Percentiles rank a stretch among this genome's conserved stretches.
These are phyloP conservation scores for Puya raimondii DNA, from an alignment of 176 grass and related monocot genomes.

Conservation along the genomic window DNA sequence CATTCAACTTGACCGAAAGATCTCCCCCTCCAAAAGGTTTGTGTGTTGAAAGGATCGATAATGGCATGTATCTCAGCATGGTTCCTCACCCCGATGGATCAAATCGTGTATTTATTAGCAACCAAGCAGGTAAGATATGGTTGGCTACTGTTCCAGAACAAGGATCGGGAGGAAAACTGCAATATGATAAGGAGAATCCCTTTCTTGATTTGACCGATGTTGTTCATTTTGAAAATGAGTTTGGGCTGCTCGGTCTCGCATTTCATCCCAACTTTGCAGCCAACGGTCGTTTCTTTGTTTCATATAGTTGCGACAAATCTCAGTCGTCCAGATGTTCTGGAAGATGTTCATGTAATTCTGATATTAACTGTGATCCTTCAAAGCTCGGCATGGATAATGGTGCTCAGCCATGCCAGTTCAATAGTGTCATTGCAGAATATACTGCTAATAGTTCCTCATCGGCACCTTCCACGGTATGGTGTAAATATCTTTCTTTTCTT, in stretches of 20 bases:
- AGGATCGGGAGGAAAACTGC: slow-evolving; percentile 29
- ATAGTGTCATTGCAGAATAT: slow-evolving; percentile 76
- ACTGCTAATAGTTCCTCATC: slow-evolving; percentile 50
- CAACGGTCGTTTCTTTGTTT: slow-evolving; percentile 87
- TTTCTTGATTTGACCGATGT: slow-evolving; percentile 85
- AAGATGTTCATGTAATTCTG: slow-evolving; percentile 85
- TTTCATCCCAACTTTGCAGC: slow-evolving; percentile 68
- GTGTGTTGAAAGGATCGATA: slow-evolving; percentile 78
- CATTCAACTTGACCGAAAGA: slow-evolving; percentile 29
- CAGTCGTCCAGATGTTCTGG: slow-evolving; percentile 48
- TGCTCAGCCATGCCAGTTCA: slow-evolving; percentile 62
- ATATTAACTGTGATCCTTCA: slow-evolving; percentile 65
- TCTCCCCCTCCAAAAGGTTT: slow-evolving; percentile 44
- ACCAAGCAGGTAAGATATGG: slow-evolving; percentile 7
- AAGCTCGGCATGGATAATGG: slow-evolving; percentile 45
- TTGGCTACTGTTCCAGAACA: slow-evolving; percentile 52
- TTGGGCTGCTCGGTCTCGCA: slow-evolving; percentile 55
- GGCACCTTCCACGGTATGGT: slow-evolving; percentile 39
- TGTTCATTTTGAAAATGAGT: slow-evolving; percentile 47
- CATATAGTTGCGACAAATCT: slow-evolving; percentile 83
- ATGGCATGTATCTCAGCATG: slow-evolving; percentile 71
- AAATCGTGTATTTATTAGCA: not conserved
- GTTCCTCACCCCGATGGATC: slow-evolving; percentile 7
- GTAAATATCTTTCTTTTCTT: not conserved
- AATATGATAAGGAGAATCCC: slow-evolving; percentile 29